A percentile compares a stretch with the other conserved stretches of the same genome.
phyloP scores from a whole-genome alignment of 2,329 filamentous ascomycete genomes.

The Elsinoe australis region DNA sequence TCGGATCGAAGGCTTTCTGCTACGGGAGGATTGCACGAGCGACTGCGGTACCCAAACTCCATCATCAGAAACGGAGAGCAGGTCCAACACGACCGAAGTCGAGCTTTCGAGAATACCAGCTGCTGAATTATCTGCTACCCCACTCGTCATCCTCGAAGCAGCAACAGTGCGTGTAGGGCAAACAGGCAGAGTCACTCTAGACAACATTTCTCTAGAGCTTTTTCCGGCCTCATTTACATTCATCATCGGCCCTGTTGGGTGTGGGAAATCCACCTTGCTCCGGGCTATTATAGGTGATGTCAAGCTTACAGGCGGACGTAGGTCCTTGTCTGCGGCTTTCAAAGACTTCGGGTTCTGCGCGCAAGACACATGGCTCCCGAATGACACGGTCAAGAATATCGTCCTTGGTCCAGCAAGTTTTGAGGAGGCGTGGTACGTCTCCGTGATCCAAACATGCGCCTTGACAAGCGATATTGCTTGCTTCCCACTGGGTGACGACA shows the following conservation, averaged over 20 bases:
- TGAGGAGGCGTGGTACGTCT: constrained; percentile 32
- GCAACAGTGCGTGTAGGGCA: too few relatives aligned
- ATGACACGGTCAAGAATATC: constrained; percentile 31
- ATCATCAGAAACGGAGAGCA: too few relatives aligned
- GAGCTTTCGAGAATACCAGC: too few relatives aligned
- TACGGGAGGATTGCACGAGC: too few relatives aligned
- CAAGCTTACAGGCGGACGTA: constrained; percentile 26
- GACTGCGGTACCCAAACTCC: too few relatives aligned
- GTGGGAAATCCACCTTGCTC: constrained; percentile 46
- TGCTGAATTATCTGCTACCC: too few relatives aligned
- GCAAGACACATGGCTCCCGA: constrained; percentile 32
- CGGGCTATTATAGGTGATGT: constrained; percentile 39
- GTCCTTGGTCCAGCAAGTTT: constrained; percentile 30
- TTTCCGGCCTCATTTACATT: too few relatives aligned
- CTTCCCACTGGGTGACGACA: constrained; percentile 36
- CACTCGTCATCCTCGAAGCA: too few relatives aligned
- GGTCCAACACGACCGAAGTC: too few relatives aligned
- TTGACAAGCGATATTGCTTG: constrained; percentile 34
- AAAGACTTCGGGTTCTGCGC: constrained; percentile 30
- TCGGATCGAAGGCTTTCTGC: too few relatives aligned
- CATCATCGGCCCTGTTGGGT: constrained; percentile 47
- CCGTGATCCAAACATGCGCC: constrained; percentile 28
- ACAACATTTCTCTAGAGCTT: too few relatives aligned
- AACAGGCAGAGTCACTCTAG: too few relatives aligned
- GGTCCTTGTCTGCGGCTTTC: constrained; percentile 25